Conservation (phyloP, 176 grass and related monocot species). For the Saccharum officinarum region DNA sequence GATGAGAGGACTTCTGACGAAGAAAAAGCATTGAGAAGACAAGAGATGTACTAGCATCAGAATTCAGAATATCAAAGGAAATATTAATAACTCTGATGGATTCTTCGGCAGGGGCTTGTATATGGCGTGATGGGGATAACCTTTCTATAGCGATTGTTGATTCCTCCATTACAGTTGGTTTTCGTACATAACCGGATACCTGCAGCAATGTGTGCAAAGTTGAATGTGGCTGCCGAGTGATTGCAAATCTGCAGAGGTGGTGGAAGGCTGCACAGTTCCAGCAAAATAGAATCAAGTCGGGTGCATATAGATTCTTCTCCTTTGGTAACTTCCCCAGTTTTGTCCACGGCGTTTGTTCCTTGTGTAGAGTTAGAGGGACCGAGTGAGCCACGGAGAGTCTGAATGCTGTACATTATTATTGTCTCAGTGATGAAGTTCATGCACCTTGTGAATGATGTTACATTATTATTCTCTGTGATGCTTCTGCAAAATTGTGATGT, state of each 20-base stretch:
- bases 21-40: conserved; percentile 67
- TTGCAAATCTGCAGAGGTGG: conserved; percentile 7
- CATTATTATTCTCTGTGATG: neutral
- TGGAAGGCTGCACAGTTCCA: neutral
- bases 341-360: conserved; percentile 14
- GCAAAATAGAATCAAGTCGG: neutral
- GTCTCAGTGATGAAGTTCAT: neutral
- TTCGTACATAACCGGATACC: conserved; percentile 23
- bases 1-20: conserved; percentile 47
- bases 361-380: neutral
- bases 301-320: conserved; percentile 10
- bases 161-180: neutral
- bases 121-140: neutral
- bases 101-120: neutral
- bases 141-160: neutral
- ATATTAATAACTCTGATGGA: neutral
- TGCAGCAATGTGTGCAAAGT: conserved; percentile 8
- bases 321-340: conserved; percentile 3
- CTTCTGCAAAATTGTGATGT: neutral
- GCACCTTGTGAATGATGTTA: neutral
- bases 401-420: conserved; percentile 12
- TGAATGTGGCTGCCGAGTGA: neutral
- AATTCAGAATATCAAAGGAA: neutral
- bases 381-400: neutral
- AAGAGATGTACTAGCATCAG: conserved; percentile 62